These are phyloP conservation scores for Botrytis fragariae DNA, from an alignment of 2,329 filamentous ascomycete genomes.

Conservation along the genomic window DNA sequence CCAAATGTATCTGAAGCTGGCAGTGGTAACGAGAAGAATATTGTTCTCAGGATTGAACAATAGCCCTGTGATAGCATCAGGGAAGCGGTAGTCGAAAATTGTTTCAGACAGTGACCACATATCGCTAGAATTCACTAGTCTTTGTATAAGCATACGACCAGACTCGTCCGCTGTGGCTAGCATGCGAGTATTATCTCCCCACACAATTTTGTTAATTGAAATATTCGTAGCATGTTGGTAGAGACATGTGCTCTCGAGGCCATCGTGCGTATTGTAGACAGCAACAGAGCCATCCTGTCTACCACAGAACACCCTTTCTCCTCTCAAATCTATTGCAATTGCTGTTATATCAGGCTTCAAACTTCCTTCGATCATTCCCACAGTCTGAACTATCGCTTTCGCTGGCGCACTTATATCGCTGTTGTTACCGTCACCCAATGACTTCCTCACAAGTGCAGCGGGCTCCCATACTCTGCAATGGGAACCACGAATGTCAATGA, in stretches of 20 bases:
- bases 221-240: background rate
- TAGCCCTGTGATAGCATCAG: background rate
- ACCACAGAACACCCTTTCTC: background rate
- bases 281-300: background rate
- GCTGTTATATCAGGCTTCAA: background rate
- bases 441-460: background rate
- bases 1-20: background rate
- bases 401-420: background rate
- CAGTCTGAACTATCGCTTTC: background rate
- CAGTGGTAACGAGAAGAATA: background rate
- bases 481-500: background rate
- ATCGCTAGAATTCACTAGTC: background rate
- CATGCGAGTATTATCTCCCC: background rate
- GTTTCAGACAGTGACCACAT: background rate
- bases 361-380: background rate
- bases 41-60: background rate
- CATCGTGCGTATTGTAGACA: background rate
- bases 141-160: background rate
- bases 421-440: background rate
- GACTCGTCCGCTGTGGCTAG: background rate
- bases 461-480: background rate
- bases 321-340: background rate
- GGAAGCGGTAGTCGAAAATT: background rate
- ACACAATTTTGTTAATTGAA: background rate
- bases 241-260: background rate